These are phyloP conservation scores for Adansonia rubrostipa DNA, from an alignment of 441 rosid species.

Conservation along the genomic window DNA sequence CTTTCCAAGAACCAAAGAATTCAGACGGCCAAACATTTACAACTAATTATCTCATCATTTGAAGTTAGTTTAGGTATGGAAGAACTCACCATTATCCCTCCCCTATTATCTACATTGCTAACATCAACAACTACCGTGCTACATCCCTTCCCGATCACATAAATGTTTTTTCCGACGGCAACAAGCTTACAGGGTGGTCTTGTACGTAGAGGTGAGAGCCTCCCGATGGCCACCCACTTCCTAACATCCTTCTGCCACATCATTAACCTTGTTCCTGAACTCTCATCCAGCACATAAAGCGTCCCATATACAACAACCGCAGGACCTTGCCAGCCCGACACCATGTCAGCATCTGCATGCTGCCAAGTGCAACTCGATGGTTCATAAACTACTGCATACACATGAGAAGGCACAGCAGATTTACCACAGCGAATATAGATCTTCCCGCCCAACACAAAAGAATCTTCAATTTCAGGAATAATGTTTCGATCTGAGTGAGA, in stretches of 20 bases:
- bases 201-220: slow-evolving; percentile 62
- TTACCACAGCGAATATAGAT: slow-evolving; percentile 55
- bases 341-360: slow-evolving; percentile 62
- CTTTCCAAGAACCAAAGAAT: not conserved
- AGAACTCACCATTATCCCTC: slow-evolving; percentile 68
- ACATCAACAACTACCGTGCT: slow-evolving; percentile 68
- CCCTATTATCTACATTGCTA: slow-evolving; percentile 50
- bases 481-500: slow-evolving; percentile 45
- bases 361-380: slow-evolving; percentile 62
- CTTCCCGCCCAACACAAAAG: slow-evolving; percentile 68
- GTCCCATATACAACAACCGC: slow-evolving; percentile 65
- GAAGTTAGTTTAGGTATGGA: slow-evolving; percentile 57
- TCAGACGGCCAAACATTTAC: slow-evolving; percentile 67
- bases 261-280: slow-evolving; percentile 71
- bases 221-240: slow-evolving; percentile 69
- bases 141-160: slow-evolving; percentile 72
- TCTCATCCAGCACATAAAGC: slow-evolving; percentile 76
- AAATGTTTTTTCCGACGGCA: slow-evolving; percentile 61
- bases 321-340: slow-evolving; percentile 85
- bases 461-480: slow-evolving; percentile 64
- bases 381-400: slow-evolving; percentile 49
- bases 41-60: slow-evolving; percentile 53
- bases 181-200: slow-evolving; percentile 78
- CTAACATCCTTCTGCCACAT: slow-evolving; percentile 64
- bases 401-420: slow-evolving; percentile 42